Evolutionary conservation across 345 rosid species (phyloP), one percentile per base, ranked within the genome.

Genomic region (Gossypium turneri): DNA sequence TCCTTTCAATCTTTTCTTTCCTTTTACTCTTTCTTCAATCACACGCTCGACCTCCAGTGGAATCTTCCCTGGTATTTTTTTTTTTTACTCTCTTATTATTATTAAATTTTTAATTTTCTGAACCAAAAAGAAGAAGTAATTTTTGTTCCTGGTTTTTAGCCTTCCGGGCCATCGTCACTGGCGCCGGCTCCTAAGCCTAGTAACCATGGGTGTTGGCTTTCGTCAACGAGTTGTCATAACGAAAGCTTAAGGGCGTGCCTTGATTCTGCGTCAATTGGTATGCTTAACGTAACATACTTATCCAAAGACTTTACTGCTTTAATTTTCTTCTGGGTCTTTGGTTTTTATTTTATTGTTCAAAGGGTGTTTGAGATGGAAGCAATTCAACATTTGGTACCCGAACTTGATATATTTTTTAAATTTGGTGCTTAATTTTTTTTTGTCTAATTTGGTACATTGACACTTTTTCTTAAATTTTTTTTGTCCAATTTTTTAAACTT

Each of bases 161-260:
- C 19, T 48, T 24, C 22, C 16, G 24, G 44, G 43, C 50, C 55
- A 13, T n/a, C 24, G 15, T 47, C 77, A 2, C 75, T 75, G 9
- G 71, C 75, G 11, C 67, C 80, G 12, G 67, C 76, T 6, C 75
- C 78, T 5, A 75, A 7, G 16, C 75, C 78, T 43, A 52, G 51
- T 12, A 17, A 12, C 22, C 43, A 62, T 2, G 56, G 34, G 16
- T 75, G 78, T 24, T 75, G 58, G 78, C 11, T 15, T 38, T 24
- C 29, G 9, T 51, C 15, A 4, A 29, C 1, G 17, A 48, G n/a
- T 17, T 79, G 82, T 45, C 60, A 15, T 17, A 70, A 38, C 56
- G 29, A 15, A 13, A 71, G 13, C 34, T 59, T 79, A 45, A 56
- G 69, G 67, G 76, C 73, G 4, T 75, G 82, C 53, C 24, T 79